Base-by-base conservation (phyloP, 2,329 filamentous ascomycete genomes). In the Hypoxylon sp. region DNA sequence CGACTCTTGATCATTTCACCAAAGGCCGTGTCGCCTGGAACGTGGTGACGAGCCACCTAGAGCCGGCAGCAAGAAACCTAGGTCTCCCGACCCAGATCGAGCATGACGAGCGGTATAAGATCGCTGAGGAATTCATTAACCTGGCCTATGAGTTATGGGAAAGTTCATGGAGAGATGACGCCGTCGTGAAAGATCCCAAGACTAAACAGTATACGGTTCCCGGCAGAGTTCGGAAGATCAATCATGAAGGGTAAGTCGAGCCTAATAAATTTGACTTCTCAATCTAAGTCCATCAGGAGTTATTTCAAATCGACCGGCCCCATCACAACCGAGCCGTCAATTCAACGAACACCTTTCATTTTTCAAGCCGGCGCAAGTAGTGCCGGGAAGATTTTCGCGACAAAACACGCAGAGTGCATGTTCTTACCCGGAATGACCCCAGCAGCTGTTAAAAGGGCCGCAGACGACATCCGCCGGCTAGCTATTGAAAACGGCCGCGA, bases 11-110 rank as follows among this genome's bases (percentile, higher is more conserved):
- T 67, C 88, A 90, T 74, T 78, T 91, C 35, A 90, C 88, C 0
- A 80, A 83, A 5, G 88, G 88, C 0, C 80, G 88, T 0, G 81
- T 90, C 26, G 88, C 86, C 0, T 90, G 88, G 89, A 91, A 91
- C 67, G 89, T 91, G 14, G 89, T 91, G 69, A 70, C 66, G 11
- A 71, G 69, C 1, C 54, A 58, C 33, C 31, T 58, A 4, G 54
- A 58, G 13, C 48, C 54, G 26, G 58, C 58, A 74, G 75, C 70
- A 87, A 87, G 74, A 88, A 89, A 71, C 81, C 85, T 88, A n/a
- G 84, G 76, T 2, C 84, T 85, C 10, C 44, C 59, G 19, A 58
- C 54, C 9, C 51, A 63, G 0, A 85, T 87, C 39, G 83, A 87
- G 61, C 88, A 90, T 71, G 88, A 90, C 42, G 83, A 89, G 74